These are phyloP conservation scores for Avicennia marina DNA, from an alignment of 257 asterid genomes.

Conservation along the genomic window DNA sequence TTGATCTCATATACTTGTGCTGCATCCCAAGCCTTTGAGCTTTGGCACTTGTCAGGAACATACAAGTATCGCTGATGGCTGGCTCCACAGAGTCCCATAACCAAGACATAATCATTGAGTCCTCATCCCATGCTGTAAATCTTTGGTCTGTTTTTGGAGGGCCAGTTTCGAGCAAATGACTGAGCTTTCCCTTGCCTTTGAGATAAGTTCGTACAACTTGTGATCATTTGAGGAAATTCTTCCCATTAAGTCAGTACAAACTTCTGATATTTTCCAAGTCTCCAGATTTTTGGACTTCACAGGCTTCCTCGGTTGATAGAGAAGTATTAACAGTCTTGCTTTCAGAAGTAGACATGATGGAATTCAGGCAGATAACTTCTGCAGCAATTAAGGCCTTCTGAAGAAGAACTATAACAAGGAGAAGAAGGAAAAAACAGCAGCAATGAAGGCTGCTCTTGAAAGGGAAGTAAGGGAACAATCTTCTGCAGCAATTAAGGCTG, in stretches of 20 bases:
- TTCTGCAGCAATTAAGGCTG: no score
- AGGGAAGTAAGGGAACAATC: no score
- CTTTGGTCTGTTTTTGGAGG: neutral
- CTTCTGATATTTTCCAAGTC: neutral
- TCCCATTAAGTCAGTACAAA: neutral
- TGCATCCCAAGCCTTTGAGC: neutral
- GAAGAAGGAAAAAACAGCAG: no score
- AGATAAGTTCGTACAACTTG: neutral
- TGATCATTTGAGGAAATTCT: neutral
- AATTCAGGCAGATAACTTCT: no score
- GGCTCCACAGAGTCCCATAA: neutral
- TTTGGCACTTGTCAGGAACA: neutral
- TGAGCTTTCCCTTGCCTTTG: neutral
- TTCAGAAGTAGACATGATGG: no score
- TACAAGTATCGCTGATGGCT: neutral
- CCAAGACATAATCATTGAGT: constrained; percentile 1
- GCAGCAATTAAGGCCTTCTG: no score
- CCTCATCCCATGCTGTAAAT: constrained; percentile 8
- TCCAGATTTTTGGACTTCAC: no score
- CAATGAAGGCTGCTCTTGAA: no score
- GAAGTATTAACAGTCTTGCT: no score
- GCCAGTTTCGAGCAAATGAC: neutral
- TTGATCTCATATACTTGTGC: neutral
- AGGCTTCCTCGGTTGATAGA: no score
- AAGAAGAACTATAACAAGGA: no score